These are phyloP conservation scores for Phytopythium delawarense DNA, from an alignment of 352 stramenopile species.

Conservation along the genomic window DNA sequence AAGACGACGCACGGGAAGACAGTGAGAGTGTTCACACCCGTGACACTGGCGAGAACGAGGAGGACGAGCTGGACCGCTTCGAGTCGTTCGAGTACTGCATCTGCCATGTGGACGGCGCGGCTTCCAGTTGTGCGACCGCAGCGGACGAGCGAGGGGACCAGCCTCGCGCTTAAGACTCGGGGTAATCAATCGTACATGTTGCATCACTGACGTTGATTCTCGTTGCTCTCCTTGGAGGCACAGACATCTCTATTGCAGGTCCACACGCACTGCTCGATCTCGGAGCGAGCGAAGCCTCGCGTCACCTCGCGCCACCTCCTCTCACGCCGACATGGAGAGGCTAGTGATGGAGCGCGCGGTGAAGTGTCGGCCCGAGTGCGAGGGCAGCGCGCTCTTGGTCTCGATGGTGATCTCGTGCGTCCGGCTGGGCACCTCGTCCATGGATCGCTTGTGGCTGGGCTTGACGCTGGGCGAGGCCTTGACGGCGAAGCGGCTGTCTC, in stretches of 20 bases:
- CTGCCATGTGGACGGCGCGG: constrained; percentile 1
- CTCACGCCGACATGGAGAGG: constrained; percentile 1
- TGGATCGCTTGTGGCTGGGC: constrained; percentile 24
- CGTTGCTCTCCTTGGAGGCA: background rate
- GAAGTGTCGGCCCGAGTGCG: constrained; percentile 32
- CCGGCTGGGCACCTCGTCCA: constrained; percentile 13
- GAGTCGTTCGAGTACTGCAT: constrained; percentile 8
- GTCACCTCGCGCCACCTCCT: no score
- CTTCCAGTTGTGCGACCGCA: background rate
- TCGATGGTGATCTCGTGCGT: constrained; percentile 64
- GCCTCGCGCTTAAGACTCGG: background rate
- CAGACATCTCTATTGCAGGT: background rate
- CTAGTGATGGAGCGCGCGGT: constrained; percentile 38
- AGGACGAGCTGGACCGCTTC: constrained; percentile 7
- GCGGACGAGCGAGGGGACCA: background rate
- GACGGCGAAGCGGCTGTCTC: constrained; percentile 72
- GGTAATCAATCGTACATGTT: background rate
- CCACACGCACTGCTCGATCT: background rate
- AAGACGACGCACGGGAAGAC: background rate
- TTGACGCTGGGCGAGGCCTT: constrained; percentile 15
- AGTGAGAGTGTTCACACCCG: background rate
- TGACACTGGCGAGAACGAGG: background rate
- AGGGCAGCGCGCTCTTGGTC: constrained; percentile 17
- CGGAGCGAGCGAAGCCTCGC: no score
- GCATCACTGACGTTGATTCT: background rate